Conservation (phyloP, 306 rosid genomes). For the Elaeagnus macrophylla region DNA sequence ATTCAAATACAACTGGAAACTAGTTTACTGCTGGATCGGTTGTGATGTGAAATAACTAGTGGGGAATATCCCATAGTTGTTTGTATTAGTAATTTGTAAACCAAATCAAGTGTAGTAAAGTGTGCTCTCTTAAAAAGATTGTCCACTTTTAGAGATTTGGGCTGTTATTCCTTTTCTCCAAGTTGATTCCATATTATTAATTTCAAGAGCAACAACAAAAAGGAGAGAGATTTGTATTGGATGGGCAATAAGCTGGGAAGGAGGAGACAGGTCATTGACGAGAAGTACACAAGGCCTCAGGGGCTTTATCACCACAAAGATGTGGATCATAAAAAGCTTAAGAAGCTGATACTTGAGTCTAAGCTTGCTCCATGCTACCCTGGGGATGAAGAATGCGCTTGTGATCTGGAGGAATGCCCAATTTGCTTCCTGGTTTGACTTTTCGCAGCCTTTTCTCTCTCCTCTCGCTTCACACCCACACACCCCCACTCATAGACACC, state of each 20-base stretch:
- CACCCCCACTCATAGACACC: too few species aligned
- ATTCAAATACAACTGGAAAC: not conserved
- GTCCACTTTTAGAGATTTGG: slow-evolving; percentile 18
- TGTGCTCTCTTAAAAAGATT: slow-evolving; percentile 6
- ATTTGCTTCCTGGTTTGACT: slow-evolving; percentile 89
- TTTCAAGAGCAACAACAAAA: slow-evolving; percentile 15
- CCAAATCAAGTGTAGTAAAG: slow-evolving; percentile 1
- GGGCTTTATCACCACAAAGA: slow-evolving; percentile 94
- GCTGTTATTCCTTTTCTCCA: slow-evolving; percentile 18
- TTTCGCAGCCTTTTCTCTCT: not conserved
- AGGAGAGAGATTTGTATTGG: slow-evolving; percentile 21
- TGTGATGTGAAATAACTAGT: slow-evolving; percentile 4
- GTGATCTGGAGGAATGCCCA: slow-evolving; percentile 90
- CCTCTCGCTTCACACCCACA: too few species aligned
- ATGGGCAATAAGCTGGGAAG: slow-evolving; percentile 99
- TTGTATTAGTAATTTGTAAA: slow-evolving; percentile 14
- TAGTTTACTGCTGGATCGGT: not conserved
- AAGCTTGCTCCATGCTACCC: slow-evolving; percentile 98
- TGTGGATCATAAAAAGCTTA: slow-evolving; percentile 96
- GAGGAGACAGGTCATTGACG: slow-evolving; percentile 86
- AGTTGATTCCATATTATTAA: slow-evolving; percentile 25
- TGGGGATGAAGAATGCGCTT: slow-evolving; percentile 64
- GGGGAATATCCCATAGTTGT: not conserved
- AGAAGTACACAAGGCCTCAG: slow-evolving; percentile 88
- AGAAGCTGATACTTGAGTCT: slow-evolving; percentile 86